A percentile compares a stretch with the other conserved stretches of the same genome.
Evolutionary conservation across 208 protist genomes (phyloP).

Genomic region (Porcisia deanei): DNA sequence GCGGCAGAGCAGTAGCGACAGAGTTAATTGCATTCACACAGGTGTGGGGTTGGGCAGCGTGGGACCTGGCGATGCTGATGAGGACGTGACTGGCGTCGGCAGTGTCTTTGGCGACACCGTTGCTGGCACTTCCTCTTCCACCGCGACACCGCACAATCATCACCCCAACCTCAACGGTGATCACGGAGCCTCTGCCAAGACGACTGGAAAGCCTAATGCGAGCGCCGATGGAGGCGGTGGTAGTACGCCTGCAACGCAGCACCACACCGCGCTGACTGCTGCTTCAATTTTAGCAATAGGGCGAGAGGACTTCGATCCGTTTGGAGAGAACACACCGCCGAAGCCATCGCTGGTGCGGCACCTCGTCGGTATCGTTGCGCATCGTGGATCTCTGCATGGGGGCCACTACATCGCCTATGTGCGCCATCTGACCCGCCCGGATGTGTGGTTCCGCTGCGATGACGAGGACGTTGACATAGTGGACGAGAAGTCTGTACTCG

Average conservation of each 20-base stretch:
- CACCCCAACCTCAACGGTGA: not conserved
- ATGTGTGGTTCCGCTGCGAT: slow-evolving; percentile 88
- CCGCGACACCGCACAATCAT: not conserved
- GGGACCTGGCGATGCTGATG: slow-evolving; percentile 7
- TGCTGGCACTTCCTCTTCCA: slow-evolving; percentile 7
- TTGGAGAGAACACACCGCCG: slow-evolving; percentile 22
- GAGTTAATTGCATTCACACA: not conserved
- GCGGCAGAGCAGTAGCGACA: slow-evolving; percentile 20
- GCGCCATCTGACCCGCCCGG: slow-evolving; percentile 44
- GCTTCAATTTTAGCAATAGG: slow-evolving; percentile 17
- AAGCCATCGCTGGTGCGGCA: slow-evolving; percentile 45
- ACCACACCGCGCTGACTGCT: not conserved
- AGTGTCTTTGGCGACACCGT: slow-evolving; percentile 1
- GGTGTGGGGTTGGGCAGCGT: not conserved
- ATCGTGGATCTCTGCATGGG: slow-evolving; percentile 79
- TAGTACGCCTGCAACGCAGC: not conserved
- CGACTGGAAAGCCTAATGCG: not conserved
- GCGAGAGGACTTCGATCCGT: slow-evolving; percentile 40
- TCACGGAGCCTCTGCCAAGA: not conserved
- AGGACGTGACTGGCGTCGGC: slow-evolving; percentile 13
- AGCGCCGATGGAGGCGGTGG: not conserved
- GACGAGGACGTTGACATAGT: slow-evolving; percentile 81
- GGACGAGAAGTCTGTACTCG: slow-evolving; percentile 55
- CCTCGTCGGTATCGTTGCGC: slow-evolving; percentile 81
- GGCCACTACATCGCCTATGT: slow-evolving; percentile 92